A percentile compares a stretch with the other conserved stretches of the same genome.
Evolutionary conservation across 345 rosid genomes (phyloP).

Genomic region (Turnera subulata): DNA sequence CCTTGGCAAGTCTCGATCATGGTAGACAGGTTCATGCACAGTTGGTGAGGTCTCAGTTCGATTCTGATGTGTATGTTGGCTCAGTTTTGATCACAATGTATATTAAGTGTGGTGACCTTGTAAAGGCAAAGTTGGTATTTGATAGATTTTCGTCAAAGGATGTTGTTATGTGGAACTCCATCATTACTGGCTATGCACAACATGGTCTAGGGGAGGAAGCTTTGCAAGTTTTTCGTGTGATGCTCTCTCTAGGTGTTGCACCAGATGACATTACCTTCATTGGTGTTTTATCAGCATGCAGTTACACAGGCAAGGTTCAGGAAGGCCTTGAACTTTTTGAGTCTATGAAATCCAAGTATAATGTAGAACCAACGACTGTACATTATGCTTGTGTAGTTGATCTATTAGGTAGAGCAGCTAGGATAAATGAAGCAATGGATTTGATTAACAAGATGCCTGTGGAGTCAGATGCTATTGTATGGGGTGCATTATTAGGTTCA

Average conservation of each 20-base stretch:
- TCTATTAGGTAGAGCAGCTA: slow-evolving; percentile 80
- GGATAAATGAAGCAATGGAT: slow-evolving; percentile 55
- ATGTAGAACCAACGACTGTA: slow-evolving; percentile 44
- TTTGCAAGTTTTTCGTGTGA: slow-evolving; percentile 50
- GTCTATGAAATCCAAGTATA: slow-evolving; percentile 53
- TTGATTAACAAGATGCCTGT: slow-evolving; percentile 57
- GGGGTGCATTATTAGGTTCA: slow-evolving; percentile 80
- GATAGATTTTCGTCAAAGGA: slow-evolving; percentile 57
- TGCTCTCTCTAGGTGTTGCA: slow-evolving; percentile 46
- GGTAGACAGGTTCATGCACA: slow-evolving; percentile 74
- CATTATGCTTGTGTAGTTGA: slow-evolving; percentile 84
- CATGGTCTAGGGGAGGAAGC: slow-evolving; percentile 74
- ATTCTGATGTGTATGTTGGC: slow-evolving; percentile 61
- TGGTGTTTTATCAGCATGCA: slow-evolving; percentile 77
- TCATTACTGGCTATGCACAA: slow-evolving; percentile 68
- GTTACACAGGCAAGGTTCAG: slow-evolving; percentile 60
- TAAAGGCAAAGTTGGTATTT: slow-evolving; percentile 54
- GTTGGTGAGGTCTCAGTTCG: slow-evolving; percentile 56
- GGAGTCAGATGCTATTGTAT: slow-evolving; percentile 72
- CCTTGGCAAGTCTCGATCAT: slow-evolving; percentile 62
- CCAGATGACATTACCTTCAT: slow-evolving; percentile 72
- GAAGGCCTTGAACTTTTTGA: slow-evolving; percentile 67
- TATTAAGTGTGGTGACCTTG: slow-evolving; percentile 70
- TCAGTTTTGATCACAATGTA: slow-evolving; percentile 84
- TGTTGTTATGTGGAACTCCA: slow-evolving; percentile 78